These are phyloP conservation scores for Tetracladium marchalianum DNA, from an alignment of 495 filamentous ascomycete species.

Conservation along the genomic window DNA sequence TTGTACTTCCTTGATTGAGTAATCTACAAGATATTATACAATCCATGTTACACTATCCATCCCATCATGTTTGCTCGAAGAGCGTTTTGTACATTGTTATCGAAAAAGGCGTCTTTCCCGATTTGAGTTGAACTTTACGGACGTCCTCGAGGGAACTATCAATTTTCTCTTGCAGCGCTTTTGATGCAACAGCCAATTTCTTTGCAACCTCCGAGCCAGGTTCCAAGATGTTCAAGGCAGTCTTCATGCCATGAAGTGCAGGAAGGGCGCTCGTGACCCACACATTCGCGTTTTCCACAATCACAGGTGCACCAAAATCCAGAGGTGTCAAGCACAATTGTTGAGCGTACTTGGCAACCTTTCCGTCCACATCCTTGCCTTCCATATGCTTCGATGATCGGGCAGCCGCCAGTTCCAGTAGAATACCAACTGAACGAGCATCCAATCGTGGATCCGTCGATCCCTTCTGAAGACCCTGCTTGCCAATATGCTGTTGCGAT, in stretches of 20 bases:
- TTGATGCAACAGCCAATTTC: not conserved
- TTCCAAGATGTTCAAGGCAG: conserved; percentile 27
- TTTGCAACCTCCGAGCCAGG: conserved; percentile 21
- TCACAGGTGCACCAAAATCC: not conserved
- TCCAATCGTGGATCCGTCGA: conserved; percentile 24
- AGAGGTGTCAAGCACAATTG: conserved; percentile 19
- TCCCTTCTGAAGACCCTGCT: conserved; percentile 1
- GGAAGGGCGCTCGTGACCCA: conserved; percentile 23
- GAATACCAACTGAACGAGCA: conserved; percentile 32
- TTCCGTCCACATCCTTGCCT: conserved; percentile 23
- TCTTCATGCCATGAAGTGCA: conserved; percentile 29
- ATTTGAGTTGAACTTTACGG: too few relatives aligned
- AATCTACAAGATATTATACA: conserved; percentile 11
- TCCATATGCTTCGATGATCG: conserved; percentile 23
- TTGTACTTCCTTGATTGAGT: conserved; percentile 41
- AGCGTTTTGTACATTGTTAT: too few relatives aligned
- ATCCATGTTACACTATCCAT: not conserved
- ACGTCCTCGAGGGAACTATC: too few relatives aligned
- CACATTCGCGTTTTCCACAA: not conserved
- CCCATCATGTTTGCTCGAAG: not conserved
- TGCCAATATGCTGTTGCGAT: conserved; percentile 28
- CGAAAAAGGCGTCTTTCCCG: too few relatives aligned
- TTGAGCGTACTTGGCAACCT: conserved; percentile 28
- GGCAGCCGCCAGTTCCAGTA: conserved; percentile 35
- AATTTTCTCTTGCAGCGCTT: too few relatives aligned